These are phyloP conservation scores for Tolypocladium pustulatum DNA, from an alignment of 2,329 filamentous ascomycete species.

Conservation along the genomic window DNA sequence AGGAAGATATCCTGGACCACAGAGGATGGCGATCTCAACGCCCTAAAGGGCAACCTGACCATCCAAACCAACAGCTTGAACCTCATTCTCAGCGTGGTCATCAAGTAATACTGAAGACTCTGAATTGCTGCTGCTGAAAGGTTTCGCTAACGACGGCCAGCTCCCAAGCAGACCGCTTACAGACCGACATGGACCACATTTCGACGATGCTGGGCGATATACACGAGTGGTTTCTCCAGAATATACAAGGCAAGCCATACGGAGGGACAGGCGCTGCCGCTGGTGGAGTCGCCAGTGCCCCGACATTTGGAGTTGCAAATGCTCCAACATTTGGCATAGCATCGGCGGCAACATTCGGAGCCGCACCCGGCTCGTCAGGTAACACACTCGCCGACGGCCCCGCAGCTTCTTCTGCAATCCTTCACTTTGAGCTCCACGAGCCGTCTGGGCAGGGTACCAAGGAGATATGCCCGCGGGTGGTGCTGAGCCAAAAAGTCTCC, in stretches of 20 bases:
- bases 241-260: not conserved
- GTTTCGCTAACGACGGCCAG: not conserved
- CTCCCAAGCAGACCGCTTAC: conserved; percentile 1
- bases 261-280: not conserved
- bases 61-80: conserved; percentile 5
- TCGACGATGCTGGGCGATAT: conserved; percentile 1
- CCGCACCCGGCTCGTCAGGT: not conserved
- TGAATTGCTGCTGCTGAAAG: not conserved
- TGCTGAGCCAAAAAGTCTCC: not conserved
- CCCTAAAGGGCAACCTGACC: conserved; percentile 1
- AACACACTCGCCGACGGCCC: not conserved
- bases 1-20: conserved; percentile 6
- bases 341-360: not conserved
- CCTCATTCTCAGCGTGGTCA: conserved; percentile 3
- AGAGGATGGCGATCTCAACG: conserved; percentile 1
- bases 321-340: not conserved
- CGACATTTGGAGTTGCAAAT: not conserved
- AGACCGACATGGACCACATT: conserved; percentile 1
- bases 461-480: not conserved
- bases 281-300: not conserved
- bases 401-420: not conserved
- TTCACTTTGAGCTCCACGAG: conserved; percentile 1
- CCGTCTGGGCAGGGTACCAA: not conserved
- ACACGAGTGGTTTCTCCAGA: not conserved
- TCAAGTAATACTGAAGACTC: not conserved